Evolutionary conservation across 2,329 filamentous ascomycete species (phyloP).

Genomic region (Aureobasidium sp.): DNA sequence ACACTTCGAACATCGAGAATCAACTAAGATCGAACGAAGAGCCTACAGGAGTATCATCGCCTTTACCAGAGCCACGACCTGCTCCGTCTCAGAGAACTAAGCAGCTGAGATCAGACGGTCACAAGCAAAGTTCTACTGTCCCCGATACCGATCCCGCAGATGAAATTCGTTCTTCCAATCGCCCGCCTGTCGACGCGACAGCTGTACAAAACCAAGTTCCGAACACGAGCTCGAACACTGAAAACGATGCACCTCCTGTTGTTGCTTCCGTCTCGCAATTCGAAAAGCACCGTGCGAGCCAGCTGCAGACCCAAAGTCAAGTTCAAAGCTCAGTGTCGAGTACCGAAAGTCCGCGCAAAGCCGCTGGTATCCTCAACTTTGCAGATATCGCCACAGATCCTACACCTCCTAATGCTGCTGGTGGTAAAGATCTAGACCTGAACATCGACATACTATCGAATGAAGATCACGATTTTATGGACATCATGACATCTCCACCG

Average conservation of each 20-base stretch:
- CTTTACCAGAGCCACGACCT: constrained; percentile 15
- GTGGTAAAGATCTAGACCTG: constrained; percentile 24
- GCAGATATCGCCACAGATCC: constrained; percentile 27
- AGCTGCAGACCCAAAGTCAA: constrained; percentile 5
- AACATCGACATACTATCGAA: constrained; percentile 31
- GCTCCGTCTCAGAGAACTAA: neutral
- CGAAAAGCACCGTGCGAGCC: constrained; percentile 23
- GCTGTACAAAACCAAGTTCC: constrained; percentile 13
- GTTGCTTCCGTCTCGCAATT: constrained; percentile 20
- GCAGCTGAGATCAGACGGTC: neutral
- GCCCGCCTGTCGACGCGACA: neutral
- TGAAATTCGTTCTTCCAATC: constrained; percentile 9
- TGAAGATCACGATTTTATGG: constrained; percentile 32
- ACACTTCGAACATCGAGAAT: neutral
- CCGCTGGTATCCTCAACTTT: constrained; percentile 26
- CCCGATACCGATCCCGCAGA: constrained; percentile 27
- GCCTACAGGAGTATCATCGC: neutral
- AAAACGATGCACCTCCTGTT: neutral
- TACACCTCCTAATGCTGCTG: constrained; percentile 21
- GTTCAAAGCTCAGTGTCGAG: constrained; percentile 12
- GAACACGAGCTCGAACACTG: neutral
- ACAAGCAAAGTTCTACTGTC: constrained; percentile 16
- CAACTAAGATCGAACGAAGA: neutral
- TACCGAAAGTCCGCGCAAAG: constrained; percentile 27
- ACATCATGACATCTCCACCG: constrained; percentile 24